phyloP scores from a whole-genome alignment of 148 eudicot species.

The Tetragonia tetragonoides region DNA sequence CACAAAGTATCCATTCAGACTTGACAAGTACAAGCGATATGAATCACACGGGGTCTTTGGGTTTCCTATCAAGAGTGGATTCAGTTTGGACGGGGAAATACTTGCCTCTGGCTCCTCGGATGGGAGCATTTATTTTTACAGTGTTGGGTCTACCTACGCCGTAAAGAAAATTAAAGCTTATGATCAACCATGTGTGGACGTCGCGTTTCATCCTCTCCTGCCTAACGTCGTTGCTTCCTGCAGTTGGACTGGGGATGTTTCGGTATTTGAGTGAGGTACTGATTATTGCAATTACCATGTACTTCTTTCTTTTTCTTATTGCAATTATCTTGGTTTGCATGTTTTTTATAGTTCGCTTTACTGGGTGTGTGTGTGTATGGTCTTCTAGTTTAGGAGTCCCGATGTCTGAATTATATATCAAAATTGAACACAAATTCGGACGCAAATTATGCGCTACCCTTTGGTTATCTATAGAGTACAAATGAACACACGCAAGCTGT shows the following conservation, averaged over 20 bases:
- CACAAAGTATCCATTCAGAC: slow-evolving; percentile 60
- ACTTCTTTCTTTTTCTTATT: background rate
- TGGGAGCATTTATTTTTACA: slow-evolving; percentile 59
- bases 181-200: slow-evolving; percentile 68
- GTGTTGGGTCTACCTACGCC: slow-evolving; percentile 47
- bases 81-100: slow-evolving; percentile 60
- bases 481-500: background rate
- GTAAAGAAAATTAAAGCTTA: slow-evolving; percentile 53
- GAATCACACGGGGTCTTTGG: slow-evolving; percentile 73
- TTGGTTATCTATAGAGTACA: no score
- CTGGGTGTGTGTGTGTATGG: no score
- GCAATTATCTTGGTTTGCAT: background rate
- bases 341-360: background rate
- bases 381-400: no score
- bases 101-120: slow-evolving; percentile 81
- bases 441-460: no score
- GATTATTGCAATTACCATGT: background rate
- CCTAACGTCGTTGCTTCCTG: slow-evolving; percentile 61
- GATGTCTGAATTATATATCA: no score
- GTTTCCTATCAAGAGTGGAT: slow-evolving; percentile 76
- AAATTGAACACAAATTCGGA: no score
- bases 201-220: slow-evolving; percentile 63
- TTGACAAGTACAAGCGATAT: slow-evolving; percentile 76
- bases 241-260: slow-evolving; percentile 68
- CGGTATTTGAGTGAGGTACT: slow-evolving; percentile 38